Evolutionary conservation across 2,329 filamentous ascomycete genomes (phyloP).

Genomic region (Botrytis porri): DNA sequence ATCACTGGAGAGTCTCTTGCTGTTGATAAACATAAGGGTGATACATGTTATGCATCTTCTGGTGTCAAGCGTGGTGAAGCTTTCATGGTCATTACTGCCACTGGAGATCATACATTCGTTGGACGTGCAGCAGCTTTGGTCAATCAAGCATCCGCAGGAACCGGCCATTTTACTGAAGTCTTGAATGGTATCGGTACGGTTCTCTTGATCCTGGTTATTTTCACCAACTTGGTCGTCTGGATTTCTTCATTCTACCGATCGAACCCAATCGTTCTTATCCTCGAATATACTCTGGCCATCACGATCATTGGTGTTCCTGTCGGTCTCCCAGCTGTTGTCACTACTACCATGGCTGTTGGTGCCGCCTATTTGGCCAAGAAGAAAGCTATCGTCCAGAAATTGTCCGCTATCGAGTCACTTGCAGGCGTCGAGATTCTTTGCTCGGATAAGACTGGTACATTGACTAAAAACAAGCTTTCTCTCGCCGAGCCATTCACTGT

Average conservation of each 20-base stretch:
- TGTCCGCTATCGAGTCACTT: constrained; percentile 86
- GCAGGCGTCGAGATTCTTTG: constrained; percentile 92
- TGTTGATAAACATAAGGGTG: constrained; percentile 81
- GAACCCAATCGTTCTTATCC: constrained; percentile 73
- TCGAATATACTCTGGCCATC: constrained; percentile 82
- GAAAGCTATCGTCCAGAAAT: constrained; percentile 90
- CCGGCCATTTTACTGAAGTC: constrained; percentile 88
- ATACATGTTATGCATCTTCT: constrained; percentile 81
- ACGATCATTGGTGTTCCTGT: constrained; percentile 91
- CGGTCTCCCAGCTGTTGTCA: constrained; percentile 89
- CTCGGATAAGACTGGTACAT: constrained; percentile 90
- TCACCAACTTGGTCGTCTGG: constrained; percentile 82
- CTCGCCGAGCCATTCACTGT: constrained; percentile 82
- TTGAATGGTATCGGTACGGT: constrained; percentile 82
- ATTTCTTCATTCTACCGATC: constrained; percentile 84
- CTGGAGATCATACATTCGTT: constrained; percentile 87
- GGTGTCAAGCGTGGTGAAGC: constrained; percentile 88
- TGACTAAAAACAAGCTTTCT: constrained; percentile 93
- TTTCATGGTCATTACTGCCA: constrained; percentile 77
- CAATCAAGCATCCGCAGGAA: constrained; percentile 68
- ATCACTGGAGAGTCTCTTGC: constrained; percentile 91
- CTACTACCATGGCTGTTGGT: constrained; percentile 92
- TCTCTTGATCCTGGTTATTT: constrained; percentile 74
- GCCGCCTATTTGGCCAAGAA: constrained; percentile 89
- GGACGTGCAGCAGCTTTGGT: constrained; percentile 85